Evolutionary conservation across 805 yeast genomes (phyloP), one percentile per base, ranked within the genome.

Genomic region (Torulaspora microellipsoides): DNA sequence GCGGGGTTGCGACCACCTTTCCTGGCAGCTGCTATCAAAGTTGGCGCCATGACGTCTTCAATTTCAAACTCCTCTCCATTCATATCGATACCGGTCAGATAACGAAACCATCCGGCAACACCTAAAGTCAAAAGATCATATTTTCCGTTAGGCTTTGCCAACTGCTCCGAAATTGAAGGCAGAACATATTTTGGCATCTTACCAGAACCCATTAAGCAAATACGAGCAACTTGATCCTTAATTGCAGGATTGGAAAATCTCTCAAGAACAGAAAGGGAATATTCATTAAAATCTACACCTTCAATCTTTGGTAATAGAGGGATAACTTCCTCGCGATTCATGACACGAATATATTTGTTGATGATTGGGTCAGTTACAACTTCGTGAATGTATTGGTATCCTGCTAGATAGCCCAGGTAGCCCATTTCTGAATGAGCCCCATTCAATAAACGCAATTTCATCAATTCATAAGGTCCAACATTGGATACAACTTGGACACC

Each of bases 61-160:
- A 42, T 38, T 33, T 31, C 28, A 15, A 42, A 42, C 15, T 23
- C 14, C 20, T 31, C 23, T 2, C 46, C 46, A 4, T 23, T 31
- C 46, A 42, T 42, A 25, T 37, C 37, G 11, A 37, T 25, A 31
- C 46, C 46, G 15, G 37, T 42, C 42, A 42, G 32, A 27, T 42
- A 42, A n/a, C 46, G 42, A 42, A 42, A 42, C 46, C 46, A 42
- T 4, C 46, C 46, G n/a, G 46, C 46, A 11, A 42, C 42, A 27
- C 46, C 28, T 13, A 42, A 15, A n/a, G 42, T 27, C 36, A 42
- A 27, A 8, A 42, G 31, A 14, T 31, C 25, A 28, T 31, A 42
- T 33, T 42, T 37, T 11, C 34, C 34, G 15, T 43, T 17, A 27
- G 38, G 32, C 25, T 15, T 38, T 7, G 37, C 38, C 23, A 43